Percentiles rank a stretch among this genome's conserved stretches.
Evolutionary conservation across 495 filamentous ascomycete genomes (phyloP).

Genomic region (Hypoxylon fuscum): DNA sequence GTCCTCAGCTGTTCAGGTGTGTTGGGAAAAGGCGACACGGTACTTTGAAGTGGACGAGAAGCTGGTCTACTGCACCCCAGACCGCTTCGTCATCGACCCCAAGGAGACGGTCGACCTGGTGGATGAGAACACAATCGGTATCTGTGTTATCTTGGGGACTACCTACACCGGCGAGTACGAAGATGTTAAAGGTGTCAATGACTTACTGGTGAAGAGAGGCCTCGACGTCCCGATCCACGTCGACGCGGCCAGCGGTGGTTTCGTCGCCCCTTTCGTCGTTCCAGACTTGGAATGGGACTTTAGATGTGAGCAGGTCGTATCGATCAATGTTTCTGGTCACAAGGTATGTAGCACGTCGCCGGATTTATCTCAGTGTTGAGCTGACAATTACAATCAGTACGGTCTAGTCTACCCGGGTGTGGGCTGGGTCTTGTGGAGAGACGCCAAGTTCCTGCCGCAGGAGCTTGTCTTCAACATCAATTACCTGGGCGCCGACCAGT

Average conservation of each 20-base stretch:
- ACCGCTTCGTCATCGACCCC: slow-evolving; percentile 88
- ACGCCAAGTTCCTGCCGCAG: slow-evolving; percentile 81
- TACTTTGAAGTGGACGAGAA: slow-evolving; percentile 95
- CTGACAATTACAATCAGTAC: slow-evolving; percentile 44
- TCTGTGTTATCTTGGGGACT: slow-evolving; percentile 87
- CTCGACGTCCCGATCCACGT: slow-evolving; percentile 89
- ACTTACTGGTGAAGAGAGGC: slow-evolving; percentile 73
- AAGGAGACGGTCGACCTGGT: slow-evolving; percentile 81
- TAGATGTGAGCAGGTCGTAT: slow-evolving; percentile 82
- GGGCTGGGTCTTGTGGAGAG: slow-evolving; percentile 91
- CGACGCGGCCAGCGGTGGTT: slow-evolving; percentile 89
- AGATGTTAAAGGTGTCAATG: slow-evolving; percentile 88
- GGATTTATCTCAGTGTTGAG: background rate
- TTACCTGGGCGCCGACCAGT: slow-evolving; percentile 92
- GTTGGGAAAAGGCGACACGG: slow-evolving; percentile 95
- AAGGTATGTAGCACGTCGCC: slow-evolving; percentile 70
- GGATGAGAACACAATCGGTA: slow-evolving; percentile 96
- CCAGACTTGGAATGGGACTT: slow-evolving; percentile 89
- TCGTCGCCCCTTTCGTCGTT: slow-evolving; percentile 87
- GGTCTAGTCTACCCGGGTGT: slow-evolving; percentile 88
- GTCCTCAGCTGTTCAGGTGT: slow-evolving; percentile 92
- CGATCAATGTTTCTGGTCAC: slow-evolving; percentile 92
- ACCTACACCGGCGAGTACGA: slow-evolving; percentile 98
- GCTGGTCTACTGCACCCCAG: slow-evolving; percentile 82
- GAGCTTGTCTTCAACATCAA: slow-evolving; percentile 98